These are phyloP conservation scores for Phascolomyces articulosus DNA, from an alignment of 371 early-diverging fungal genomes.

Conservation along the genomic window DNA sequence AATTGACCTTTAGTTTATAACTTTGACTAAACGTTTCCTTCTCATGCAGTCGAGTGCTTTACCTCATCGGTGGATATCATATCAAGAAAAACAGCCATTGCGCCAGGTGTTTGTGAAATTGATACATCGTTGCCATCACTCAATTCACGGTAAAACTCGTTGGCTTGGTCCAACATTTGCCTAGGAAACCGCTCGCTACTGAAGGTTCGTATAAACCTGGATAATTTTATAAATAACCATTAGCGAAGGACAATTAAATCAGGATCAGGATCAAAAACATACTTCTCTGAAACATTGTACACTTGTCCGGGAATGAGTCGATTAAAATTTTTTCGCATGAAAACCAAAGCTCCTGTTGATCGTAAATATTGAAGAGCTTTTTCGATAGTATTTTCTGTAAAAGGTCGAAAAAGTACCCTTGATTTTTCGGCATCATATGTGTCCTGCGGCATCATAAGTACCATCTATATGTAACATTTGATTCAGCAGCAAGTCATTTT, in stretches of 20 bases:
- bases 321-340: not conserved
- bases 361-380: slow-evolving; percentile 3
- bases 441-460: slow-evolving; percentile 6
- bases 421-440: slow-evolving; percentile 5
- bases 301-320: slow-evolving; percentile 11
- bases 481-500: too few relatives aligned
- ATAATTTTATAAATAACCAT: too few relatives aligned
- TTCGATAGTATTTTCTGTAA: not conserved
- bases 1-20: not conserved
- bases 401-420: not conserved
- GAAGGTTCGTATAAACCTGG: slow-evolving; percentile 12
- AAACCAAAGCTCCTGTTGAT: not conserved
- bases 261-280: too few relatives aligned
- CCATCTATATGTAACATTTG: slow-evolving; percentile 10
- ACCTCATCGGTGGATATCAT: slow-evolving; percentile 12
- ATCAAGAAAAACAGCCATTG: slow-evolving; percentile 9
- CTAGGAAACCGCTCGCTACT: slow-evolving; percentile 3
- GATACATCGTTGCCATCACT: not conserved
- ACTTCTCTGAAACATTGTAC: slow-evolving; percentile 19
- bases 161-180: not conserved
- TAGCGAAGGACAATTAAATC: too few relatives aligned
- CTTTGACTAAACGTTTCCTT: too few relatives aligned
- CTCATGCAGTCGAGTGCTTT: too few relatives aligned
- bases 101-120: not conserved
- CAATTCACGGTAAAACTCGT: not conserved